Base-by-base conservation (phyloP, 768 basidiomycete species). In the Fibroporia radiculosa region DNA sequence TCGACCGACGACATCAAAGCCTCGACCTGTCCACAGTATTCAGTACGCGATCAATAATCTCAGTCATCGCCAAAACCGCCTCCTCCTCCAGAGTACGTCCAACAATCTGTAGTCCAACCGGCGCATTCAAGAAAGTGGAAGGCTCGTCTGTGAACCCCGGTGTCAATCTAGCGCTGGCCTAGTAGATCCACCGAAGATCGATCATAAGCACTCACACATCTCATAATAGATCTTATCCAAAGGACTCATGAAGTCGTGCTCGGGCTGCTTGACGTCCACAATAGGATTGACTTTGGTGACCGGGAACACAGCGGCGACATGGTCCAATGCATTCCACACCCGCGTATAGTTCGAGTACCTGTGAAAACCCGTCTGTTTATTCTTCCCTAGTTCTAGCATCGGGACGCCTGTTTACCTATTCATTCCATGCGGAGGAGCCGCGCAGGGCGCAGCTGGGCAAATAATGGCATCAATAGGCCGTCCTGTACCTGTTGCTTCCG, bases 401-500 rank as follows among this genome's bases (percentile, higher is more conserved):
- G n/a, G n/a, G n/a, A n/a, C n/a, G n/a, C n/a, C 10, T 13, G 34
- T 19, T 11, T 58, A 82, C 80, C 41, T 66, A 47, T 74, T 73
- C 39, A 58, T 58, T 13, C 83, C 84, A 54, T 86, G 85, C 8
- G 79, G 83, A 4, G 75, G 63, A 1, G 86, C 81, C 1, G 71
- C 63, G 55, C 66, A 79, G 1, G 83, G 70, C 1, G 80, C 79
- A 2, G 66, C 70, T 18, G 88, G 82, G 2, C 69, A 63, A 27
- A 90, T 80, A 51, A 91, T 76, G 1, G 81, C 85, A 56, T 90
- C 88, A 5, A 89, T 73, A 4, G 84, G 81, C 2, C 88, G 64
- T 1, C 81, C 83, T 0, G 84, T 89, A 0, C 74, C 75, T 0
- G 84, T 88, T 12, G 53, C 37, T 0, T 43, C 49, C 8, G 52